phyloP scores from a whole-genome alignment of 2,329 filamentous ascomycete species.

The Samsoniella hepiali region DNA sequence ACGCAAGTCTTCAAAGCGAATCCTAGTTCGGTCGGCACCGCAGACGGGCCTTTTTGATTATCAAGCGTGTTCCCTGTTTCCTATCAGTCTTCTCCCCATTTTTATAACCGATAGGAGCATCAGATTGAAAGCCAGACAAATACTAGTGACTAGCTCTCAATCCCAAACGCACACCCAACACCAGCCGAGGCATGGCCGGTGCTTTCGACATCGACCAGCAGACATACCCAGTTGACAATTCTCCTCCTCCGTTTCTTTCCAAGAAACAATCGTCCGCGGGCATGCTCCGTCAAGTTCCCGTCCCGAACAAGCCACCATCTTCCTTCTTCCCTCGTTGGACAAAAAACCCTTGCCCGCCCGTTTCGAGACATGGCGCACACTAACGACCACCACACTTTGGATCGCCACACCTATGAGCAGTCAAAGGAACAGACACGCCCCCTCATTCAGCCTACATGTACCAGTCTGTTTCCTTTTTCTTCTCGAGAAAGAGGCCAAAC shows the following conservation, averaged over 20 bases:
- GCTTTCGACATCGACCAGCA: background rate
- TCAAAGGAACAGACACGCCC: background rate
- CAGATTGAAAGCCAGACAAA: no score
- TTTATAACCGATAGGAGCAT: background rate
- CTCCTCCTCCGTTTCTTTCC: no score
- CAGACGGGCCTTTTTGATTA: background rate
- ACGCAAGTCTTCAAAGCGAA: background rate
- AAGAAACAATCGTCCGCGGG: no score
- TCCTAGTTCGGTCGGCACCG: background rate
- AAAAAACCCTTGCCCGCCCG: background rate
- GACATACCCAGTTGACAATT: no score
- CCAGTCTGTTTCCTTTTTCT: no score
- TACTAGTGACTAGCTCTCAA: no score
- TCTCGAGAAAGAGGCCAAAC: no score
- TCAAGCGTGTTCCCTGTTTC: background rate
- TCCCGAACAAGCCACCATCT: no score
- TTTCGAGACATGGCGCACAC: background rate
- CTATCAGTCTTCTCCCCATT: no score
- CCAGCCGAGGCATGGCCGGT: background rate
- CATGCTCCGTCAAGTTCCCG: no score
- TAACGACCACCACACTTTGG: background rate
- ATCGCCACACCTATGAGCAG: background rate
- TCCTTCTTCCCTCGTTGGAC: no score
- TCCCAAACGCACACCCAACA: background rate
- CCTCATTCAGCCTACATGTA: background rate